These are phyloP conservation scores for Sutorius australiensis DNA, from an alignment of 768 basidiomycete species.

Conservation along the genomic window DNA sequence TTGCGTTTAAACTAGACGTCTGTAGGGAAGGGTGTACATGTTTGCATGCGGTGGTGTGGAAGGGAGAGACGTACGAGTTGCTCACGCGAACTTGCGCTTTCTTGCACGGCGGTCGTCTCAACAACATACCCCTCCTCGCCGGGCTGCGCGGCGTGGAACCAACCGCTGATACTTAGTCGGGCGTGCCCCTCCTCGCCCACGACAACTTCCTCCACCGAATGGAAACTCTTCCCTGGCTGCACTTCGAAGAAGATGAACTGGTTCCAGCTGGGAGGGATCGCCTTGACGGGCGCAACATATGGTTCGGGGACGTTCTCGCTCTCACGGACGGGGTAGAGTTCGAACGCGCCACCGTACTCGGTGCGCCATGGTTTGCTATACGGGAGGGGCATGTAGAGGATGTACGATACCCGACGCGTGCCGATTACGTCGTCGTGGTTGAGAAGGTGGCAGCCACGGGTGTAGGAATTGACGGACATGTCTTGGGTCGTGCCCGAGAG, in stretches of 20 bases:
- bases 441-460: constrained; percentile 87
- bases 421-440: constrained; percentile 99
- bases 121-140: constrained; percentile 84
- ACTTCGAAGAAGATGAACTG: constrained; percentile 87
- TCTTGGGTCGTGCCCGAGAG: constrained; percentile 91
- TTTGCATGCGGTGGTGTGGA: constrained; percentile 1
- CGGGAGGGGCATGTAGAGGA: constrained; percentile 91
- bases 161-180: constrained; percentile 88
- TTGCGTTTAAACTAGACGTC: constrained; percentile 55
- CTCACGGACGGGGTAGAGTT: constrained; percentile 74
- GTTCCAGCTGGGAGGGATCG: constrained; percentile 80
- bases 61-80: constrained; percentile 69
- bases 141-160: constrained; percentile 92
- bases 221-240: constrained; percentile 94
- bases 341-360: constrained; percentile 91
- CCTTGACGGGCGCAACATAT: constrained; percentile 56
- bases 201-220: constrained; percentile 96
- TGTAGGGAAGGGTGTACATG: constrained; percentile 24
- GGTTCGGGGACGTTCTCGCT: constrained; percentile 68
- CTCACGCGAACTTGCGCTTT: constrained; percentile 87
- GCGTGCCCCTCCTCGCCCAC: constrained; percentile 67
- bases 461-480: constrained; percentile 92
- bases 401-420: constrained; percentile 89
- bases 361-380: constrained; percentile 73
- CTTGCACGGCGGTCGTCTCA: constrained; percentile 42